phyloP scores from a whole-genome alignment of 345 rosid species.

The Schrenkiella parvula region DNA sequence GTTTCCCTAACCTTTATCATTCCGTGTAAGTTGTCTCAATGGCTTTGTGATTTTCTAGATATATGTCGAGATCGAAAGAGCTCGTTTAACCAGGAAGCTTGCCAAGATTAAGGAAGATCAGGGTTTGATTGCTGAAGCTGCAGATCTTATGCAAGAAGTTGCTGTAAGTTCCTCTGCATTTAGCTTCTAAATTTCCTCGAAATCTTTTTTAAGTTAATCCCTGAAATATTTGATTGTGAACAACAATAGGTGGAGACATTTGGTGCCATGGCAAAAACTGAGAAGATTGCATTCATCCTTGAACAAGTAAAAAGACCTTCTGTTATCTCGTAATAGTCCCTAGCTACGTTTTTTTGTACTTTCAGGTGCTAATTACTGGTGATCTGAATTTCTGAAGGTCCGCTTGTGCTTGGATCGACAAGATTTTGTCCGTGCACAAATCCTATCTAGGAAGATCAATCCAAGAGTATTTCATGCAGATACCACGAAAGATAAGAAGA shows the following conservation, averaged over 20 bases:
- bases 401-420: conserved; percentile 85
- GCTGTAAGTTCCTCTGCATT: conserved; percentile 52
- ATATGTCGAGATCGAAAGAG: conserved; percentile 93
- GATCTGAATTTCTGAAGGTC: conserved; percentile 44
- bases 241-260: conserved; percentile 78
- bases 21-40: not conserved
- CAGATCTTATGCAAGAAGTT: conserved; percentile 97
- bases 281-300: conserved; percentile 92
- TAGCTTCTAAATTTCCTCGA: not conserved
- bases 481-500: conserved; percentile 67
- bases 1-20: not conserved
- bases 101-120: conserved; percentile 94
- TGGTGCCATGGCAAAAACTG: conserved; percentile 97
- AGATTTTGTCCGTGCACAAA: conserved; percentile 88
- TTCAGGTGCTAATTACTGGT: not conserved
- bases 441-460: conserved; percentile 84
- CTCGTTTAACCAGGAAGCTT: conserved; percentile 78
- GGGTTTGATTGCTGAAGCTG: conserved; percentile 89
- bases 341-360: not conserved
- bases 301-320: conserved; percentile 63
- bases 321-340: not conserved
- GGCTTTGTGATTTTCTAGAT: conserved; percentile 25
- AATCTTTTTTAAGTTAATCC: not conserved
- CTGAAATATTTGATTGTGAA: not conserved
- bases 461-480: conserved; percentile 74